These are phyloP conservation scores for Lasiodiplodia sp. DNA, from an alignment of 2,329 filamentous ascomycete genomes.

Conservation along the genomic window DNA sequence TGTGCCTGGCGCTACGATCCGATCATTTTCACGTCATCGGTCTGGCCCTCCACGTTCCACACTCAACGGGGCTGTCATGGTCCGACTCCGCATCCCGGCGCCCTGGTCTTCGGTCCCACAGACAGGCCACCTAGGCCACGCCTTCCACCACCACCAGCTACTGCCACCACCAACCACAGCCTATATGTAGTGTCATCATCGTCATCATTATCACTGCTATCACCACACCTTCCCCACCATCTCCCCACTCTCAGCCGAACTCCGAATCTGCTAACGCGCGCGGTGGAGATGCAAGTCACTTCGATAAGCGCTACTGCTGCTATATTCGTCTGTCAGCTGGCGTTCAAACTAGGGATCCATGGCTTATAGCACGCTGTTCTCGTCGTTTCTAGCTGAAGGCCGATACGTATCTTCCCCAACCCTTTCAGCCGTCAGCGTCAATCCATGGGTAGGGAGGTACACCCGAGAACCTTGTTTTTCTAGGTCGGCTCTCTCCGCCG, in stretches of 20 bases:
- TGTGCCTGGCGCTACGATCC: neutral
- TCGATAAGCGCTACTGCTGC: neutral
- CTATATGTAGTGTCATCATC: neutral
- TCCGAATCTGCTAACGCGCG: neutral
- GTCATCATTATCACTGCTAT: too few relatives aligned
- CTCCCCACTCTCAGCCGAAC: neutral
- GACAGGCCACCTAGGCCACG: neutral
- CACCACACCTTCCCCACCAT: neutral
- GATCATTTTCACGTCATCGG: neutral
- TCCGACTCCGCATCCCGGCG: neutral
- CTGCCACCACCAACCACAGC: neutral
- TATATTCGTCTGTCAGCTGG: neutral
- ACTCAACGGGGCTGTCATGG: neutral
- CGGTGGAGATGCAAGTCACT: neutral
- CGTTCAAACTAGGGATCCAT: neutral
- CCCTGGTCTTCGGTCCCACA: neutral
- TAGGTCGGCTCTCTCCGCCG: neutral
- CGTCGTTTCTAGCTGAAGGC: neutral
- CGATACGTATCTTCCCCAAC: neutral
- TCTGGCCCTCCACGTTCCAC: neutral
- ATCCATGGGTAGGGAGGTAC: neutral
- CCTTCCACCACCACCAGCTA: neutral
- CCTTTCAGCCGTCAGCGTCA: neutral
- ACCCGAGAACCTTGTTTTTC: neutral
- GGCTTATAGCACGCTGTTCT: neutral